phyloP scores from a whole-genome alignment of 2,329 filamentous ascomycete species.

The Neophaeococcomyces mojaviensis region DNA sequence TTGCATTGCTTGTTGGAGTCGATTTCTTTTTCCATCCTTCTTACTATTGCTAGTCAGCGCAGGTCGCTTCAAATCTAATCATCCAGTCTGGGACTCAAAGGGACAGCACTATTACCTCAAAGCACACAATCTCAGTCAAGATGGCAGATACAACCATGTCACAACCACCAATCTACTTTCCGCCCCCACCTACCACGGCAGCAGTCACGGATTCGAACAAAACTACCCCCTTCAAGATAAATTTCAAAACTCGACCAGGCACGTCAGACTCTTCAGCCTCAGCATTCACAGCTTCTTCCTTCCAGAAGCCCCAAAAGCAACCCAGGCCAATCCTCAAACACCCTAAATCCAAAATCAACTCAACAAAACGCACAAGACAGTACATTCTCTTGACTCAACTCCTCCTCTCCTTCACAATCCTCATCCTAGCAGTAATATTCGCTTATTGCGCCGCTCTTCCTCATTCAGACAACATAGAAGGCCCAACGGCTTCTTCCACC shows the following conservation, averaged over 20 bases:
- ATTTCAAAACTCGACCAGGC: background rate
- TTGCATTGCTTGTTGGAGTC: no score
- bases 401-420: conserved; percentile 17
- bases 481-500: conserved; percentile 13
- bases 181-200: conserved; percentile 1
- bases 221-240: conserved; percentile 1
- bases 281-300: background rate
- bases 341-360: background rate
- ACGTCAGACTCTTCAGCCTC: background rate
- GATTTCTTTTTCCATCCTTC: no score
- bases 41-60: no score
- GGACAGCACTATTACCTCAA: background rate
- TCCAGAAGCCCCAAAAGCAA: conserved; percentile 2
- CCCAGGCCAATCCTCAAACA: conserved; percentile 2
- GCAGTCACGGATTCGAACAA: background rate
- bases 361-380: conserved; percentile 1
- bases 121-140: background rate
- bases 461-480: conserved; percentile 16
- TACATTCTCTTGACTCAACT: conserved; percentile 15
- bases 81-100: no score
- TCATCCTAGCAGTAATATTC: conserved; percentile 20
- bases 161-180: conserved; percentile 3
- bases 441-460: conserved; percentile 22
- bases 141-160: background rate
- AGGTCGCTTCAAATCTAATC: no score